Evolutionary conservation across 2,329 filamentous ascomycete genomes (phyloP).

Genomic region (Xylaria sp.): DNA sequence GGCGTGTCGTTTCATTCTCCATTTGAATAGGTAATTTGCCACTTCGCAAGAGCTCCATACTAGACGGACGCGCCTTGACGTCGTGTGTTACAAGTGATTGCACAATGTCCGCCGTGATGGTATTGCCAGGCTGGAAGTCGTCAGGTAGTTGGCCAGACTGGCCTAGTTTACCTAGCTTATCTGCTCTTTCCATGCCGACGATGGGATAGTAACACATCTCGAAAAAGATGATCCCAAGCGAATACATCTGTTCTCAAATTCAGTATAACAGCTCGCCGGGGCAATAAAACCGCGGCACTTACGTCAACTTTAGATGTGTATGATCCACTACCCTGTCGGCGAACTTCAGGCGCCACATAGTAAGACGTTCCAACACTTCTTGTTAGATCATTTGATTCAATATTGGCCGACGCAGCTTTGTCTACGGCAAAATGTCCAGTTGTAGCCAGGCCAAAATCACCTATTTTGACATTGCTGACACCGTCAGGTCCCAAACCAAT

Average conservation of each 20-base stretch:
- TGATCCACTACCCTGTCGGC: slow-evolving; percentile 76
- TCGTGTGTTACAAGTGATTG: slow-evolving; percentile 82
- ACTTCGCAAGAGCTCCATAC: slow-evolving; percentile 82
- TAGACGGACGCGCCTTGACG: slow-evolving; percentile 84
- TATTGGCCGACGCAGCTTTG: slow-evolving; percentile 55
- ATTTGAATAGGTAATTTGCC: slow-evolving; percentile 90
- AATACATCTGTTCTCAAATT: slow-evolving; percentile 77
- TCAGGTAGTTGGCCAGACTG: slow-evolving; percentile 75
- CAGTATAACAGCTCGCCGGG: slow-evolving; percentile 4
- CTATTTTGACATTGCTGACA: slow-evolving; percentile 90
- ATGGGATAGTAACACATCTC: slow-evolving; percentile 87
- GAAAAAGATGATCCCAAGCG: slow-evolving; percentile 95
- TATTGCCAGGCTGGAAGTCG: slow-evolving; percentile 76
- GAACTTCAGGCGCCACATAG: slow-evolving; percentile 93
- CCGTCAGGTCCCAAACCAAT: slow-evolving; percentile 77
- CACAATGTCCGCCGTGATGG: slow-evolving; percentile 83
- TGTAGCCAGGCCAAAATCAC: slow-evolving; percentile 94
- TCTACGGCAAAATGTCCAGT: slow-evolving; percentile 80
- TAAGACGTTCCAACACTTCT: slow-evolving; percentile 80
- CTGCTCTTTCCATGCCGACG: slow-evolving; percentile 71
- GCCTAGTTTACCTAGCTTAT: slow-evolving; percentile 74
- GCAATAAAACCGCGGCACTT: slow-evolving; percentile 50
- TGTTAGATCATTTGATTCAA: slow-evolving; percentile 73
- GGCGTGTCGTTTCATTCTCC: slow-evolving; percentile 89
- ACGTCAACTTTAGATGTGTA: slow-evolving; percentile 95